These are phyloP conservation scores for Crucihimalaya himalaica DNA, from an alignment of 345 rosid genomes.

Conservation along the genomic window DNA sequence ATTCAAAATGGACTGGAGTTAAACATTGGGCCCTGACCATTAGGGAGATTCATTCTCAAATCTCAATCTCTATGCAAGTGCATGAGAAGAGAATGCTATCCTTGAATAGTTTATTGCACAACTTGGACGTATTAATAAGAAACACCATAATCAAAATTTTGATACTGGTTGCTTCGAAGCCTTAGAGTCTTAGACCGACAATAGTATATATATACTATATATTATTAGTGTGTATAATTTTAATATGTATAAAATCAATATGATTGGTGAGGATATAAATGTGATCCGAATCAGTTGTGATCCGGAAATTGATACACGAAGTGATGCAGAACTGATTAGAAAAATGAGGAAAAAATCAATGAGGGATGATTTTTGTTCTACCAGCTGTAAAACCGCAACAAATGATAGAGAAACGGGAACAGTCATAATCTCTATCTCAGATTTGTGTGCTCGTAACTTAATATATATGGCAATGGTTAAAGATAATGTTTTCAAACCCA, in stretches of 20 bases:
- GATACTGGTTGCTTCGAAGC: constrained; percentile 23
- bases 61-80: neutral
- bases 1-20: neutral
- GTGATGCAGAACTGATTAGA: constrained; percentile 25
- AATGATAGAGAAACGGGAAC: constrained; percentile 26
- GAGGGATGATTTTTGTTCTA: constrained; percentile 32
- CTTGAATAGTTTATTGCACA: neutral
- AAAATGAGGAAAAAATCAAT: constrained; percentile 27
- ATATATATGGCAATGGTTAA: constrained; percentile 3
- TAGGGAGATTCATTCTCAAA: neutral
- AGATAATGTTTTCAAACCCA: constrained; percentile 18
- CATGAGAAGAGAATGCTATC: neutral
- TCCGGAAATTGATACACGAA: constrained; percentile 18
- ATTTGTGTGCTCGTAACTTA: constrained; percentile 16
- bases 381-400: constrained; percentile 31
- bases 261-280: constrained; percentile 1
- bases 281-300: constrained; percentile 31
- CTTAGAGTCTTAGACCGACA: neutral
- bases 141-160: neutral
- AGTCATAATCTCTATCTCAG: constrained; percentile 24
- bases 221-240: neutral
- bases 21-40: constrained; percentile 3
- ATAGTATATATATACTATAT: neutral
- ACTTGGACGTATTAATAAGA: neutral
- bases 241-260: neutral